Base-by-base conservation (phyloP, 352 stramenopile genomes). In the Peronosclerospora sorghi region DNA sequence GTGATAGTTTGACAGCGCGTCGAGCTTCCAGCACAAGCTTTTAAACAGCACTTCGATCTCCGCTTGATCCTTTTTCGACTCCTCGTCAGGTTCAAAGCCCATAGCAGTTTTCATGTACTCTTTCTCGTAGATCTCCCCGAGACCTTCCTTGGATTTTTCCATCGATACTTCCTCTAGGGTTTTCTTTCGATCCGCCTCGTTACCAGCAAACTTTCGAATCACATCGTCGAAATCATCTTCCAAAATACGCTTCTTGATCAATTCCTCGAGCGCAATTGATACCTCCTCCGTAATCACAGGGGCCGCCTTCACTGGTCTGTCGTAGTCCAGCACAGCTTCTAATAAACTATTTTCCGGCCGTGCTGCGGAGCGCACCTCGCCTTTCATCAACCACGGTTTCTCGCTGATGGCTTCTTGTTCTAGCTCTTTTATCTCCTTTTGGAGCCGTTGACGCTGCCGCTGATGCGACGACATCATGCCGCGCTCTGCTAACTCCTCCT, bases 151-250 rank as follows among this genome's bases (percentile, higher is more conserved):
- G 24, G 67, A 84, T 55, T 96, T 95, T 62, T 96, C 83, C 76
- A 89, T 93, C 13, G 86, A 96, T 36, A 97, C 83, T 34, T 97
- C 88, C 26, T 87, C 80, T 24, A 96, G 61, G 56, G 96, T 93
- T 8, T 81, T 76, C 57, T 91, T 85, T 49, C 69, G 49, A 39
- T 75, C 71, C 37, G 70, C 51, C 48, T 91, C 75, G 45, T 89
- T 87, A 8, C 62, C 61, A 18, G 69, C 79, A 43, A 89, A 84
- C 49, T 95, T 86, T 43, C 88, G 88, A 42, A 96, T 73, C 13
- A 97, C 86, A 58, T 97, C 87, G 63, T 97, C 86, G 62, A 87
- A 97, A 59, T 96, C 78, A 48, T 97, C 87, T n/a, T 95, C 86
- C 29, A 96, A 32, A 44, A 97, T 96, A 28, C 91, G 77, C 56